Base-by-base conservation (phyloP, 176 grass and related monocot species). In the Cymbopogon citratus region DNA sequence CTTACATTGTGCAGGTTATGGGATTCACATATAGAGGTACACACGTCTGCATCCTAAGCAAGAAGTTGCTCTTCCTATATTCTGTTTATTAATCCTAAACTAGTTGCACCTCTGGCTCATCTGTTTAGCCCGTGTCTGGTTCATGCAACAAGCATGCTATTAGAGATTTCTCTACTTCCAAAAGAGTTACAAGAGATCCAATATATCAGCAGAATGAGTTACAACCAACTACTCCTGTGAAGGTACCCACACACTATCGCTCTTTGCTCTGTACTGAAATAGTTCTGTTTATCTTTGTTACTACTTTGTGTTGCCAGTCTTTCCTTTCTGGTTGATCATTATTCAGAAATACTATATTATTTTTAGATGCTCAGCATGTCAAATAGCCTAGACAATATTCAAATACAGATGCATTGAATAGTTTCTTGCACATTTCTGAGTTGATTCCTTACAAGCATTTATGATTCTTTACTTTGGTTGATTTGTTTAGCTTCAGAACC, bases 81-180 rank as follows among this genome's bases (percentile, higher is more conserved):
- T 27, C 14, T 18, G 14, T 88, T 38, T 80, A 51, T 23, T 31
- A 33, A 3, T 33, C 31, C 31, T 33, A 33, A 33, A 33, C 31
- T 33, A 33, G 13, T 4, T 3, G 31, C 31, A 33, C 36, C 15
- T 36, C 12, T 79, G 60, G 13, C 38, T 10, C n/a, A 31, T 70
- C 13, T 71, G 21, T 69, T 66, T 44, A 76, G 78, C 56, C 40
- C 10, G 9, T 65, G 80, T 28, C 52, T 71, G 64, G 5, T 63
- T 71, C 40, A 52, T 85, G 25, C 43, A 81, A n/a, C 77, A 89
- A 81, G 33, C 71, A 65, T 81, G 11, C 14, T 23, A 16, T 26
- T 19, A 81, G 65, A 39, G 33, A 54, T 26, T 89, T 89, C 54
- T 81, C 77, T 15, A 54, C 71, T 27, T 36, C 48, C 39, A 61